Conservation (phyloP, 495 filamentous ascomycete species). For the Penicillium paradoxum region DNA sequence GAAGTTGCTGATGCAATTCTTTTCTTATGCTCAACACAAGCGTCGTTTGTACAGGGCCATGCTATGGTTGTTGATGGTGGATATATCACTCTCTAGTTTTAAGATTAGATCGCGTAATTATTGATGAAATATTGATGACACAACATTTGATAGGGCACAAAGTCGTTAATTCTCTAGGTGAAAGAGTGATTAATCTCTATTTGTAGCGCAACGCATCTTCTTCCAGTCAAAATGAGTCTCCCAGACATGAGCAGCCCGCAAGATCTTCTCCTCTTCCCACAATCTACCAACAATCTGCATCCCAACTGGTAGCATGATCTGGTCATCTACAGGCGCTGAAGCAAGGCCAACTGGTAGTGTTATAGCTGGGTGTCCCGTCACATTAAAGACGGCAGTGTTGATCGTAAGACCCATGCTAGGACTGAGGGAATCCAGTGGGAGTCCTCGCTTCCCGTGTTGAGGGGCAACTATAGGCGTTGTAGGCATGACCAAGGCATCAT, state of each 20-base stretch:
- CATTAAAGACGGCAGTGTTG: constrained; percentile 55
- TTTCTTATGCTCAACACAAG: constrained; percentile 44
- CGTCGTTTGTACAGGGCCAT: constrained; percentile 49
- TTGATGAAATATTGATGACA: background rate
- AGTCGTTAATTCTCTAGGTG: too few relatives aligned
- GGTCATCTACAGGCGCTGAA: constrained; percentile 35
- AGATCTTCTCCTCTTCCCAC: constrained; percentile 37
- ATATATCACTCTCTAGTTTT: constrained; percentile 34
- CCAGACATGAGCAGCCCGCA: constrained; percentile 49
- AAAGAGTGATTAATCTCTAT: constrained; percentile 8
- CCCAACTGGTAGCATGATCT: constrained; percentile 49
- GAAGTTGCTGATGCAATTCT: constrained; percentile 50
- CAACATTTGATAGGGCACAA: background rate
- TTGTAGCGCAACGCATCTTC: constrained; percentile 14
- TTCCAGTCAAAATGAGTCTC: constrained; percentile 49
- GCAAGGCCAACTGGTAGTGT: constrained; percentile 51
- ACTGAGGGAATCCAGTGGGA: constrained; percentile 36
- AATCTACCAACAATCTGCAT: constrained; percentile 54
- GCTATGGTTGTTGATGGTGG: constrained; percentile 51
- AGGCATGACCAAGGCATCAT: constrained; percentile 47
- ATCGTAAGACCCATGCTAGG: constrained; percentile 43
- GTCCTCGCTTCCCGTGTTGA: constrained; percentile 31
- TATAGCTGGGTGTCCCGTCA: constrained; percentile 54
- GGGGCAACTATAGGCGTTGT: constrained; percentile 41
- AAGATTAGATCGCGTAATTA: background rate